These are phyloP conservation scores for Polyrhizophydium stewartii DNA, from an alignment of 371 early-diverging fungal species.

Conservation along the genomic window DNA sequence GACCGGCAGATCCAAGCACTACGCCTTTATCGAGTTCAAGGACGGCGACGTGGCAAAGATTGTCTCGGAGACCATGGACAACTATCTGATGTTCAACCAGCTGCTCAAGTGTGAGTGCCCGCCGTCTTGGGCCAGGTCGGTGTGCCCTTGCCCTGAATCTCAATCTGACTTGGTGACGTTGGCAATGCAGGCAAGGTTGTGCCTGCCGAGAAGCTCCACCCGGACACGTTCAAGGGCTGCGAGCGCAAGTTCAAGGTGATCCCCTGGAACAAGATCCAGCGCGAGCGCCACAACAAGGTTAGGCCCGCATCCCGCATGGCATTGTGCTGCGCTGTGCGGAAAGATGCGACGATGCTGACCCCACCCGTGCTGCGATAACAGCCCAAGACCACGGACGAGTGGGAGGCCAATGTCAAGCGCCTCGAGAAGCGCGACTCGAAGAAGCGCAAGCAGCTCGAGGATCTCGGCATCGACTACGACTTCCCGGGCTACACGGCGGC, in stretches of 20 bases:
- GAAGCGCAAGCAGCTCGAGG: constrained; percentile 52
- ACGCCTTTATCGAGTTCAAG: constrained; percentile 87
- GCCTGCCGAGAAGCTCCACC: constrained; percentile 64
- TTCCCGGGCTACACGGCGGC: constrained; percentile 58
- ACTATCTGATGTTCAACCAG: constrained; percentile 82
- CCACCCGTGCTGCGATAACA: constrained; percentile 2
- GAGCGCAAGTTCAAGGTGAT: constrained; percentile 55
- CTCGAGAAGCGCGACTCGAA: constrained; percentile 51
- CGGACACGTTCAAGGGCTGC: constrained; percentile 62
- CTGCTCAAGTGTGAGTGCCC: constrained; percentile 68
- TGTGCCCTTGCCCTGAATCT: too few species aligned
- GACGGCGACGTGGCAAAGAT: constrained; percentile 77
- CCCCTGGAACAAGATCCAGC: constrained; percentile 51
- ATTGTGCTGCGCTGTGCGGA: background rate
- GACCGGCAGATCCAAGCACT: constrained; percentile 87
- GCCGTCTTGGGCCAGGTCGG: background rate
- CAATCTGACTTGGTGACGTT: background rate
- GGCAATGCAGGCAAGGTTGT: constrained; percentile 44
- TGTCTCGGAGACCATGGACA: constrained; percentile 94
- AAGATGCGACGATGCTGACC: background rate
- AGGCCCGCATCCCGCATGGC: background rate
- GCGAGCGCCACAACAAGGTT: constrained; percentile 55
- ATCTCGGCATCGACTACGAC: constrained; percentile 75
- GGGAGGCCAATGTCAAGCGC: constrained; percentile 31
- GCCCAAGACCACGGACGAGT: constrained; percentile 45